Evolutionary conservation across 2,329 filamentous ascomycete species (phyloP).

Genomic region (Tricladium varicosporioides): DNA sequence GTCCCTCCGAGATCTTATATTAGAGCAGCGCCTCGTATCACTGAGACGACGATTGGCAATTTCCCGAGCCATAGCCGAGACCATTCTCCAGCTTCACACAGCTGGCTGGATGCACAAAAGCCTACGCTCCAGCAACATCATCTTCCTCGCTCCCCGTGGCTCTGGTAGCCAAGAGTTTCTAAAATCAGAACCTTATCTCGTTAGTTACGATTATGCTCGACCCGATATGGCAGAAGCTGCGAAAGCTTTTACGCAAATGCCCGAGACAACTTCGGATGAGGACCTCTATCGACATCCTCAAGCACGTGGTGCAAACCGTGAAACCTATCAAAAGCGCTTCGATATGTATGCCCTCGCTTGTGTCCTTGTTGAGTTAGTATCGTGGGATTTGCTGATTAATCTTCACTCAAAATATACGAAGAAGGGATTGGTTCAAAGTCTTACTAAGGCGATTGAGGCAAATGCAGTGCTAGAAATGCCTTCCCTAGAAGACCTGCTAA

Average conservation of each 20-base stretch:
- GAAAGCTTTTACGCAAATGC: constrained; percentile 15
- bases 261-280: constrained; percentile 9
- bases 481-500: too few species aligned
- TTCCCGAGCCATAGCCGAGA: constrained; percentile 13
- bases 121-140: constrained; percentile 17
- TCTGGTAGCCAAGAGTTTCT: not conserved
- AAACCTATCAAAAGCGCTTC: constrained; percentile 16
- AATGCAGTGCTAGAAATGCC: too few species aligned
- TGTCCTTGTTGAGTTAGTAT: constrained; percentile 1
- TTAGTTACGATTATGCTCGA: constrained; percentile 17
- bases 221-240: constrained; percentile 11
- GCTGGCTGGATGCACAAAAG: constrained; percentile 22
- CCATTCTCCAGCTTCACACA: constrained; percentile 14
- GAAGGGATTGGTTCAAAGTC: too few species aligned
- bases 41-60: constrained; percentile 6
- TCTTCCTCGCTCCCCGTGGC: constrained; percentile 15
- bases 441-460: too few species aligned
- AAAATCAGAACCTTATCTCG: constrained; percentile 5
- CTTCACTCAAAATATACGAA: too few species aligned
- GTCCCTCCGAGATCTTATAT: constrained; percentile 5
- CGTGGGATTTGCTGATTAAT: too few species aligned
- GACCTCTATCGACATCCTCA: constrained; percentile 16
- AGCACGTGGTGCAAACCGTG: constrained; percentile 1
- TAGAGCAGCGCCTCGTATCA: constrained; percentile 2
- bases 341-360: constrained; percentile 19